Conservation (phyloP, 345 rosid genomes). For the Brassica carinata region DNA sequence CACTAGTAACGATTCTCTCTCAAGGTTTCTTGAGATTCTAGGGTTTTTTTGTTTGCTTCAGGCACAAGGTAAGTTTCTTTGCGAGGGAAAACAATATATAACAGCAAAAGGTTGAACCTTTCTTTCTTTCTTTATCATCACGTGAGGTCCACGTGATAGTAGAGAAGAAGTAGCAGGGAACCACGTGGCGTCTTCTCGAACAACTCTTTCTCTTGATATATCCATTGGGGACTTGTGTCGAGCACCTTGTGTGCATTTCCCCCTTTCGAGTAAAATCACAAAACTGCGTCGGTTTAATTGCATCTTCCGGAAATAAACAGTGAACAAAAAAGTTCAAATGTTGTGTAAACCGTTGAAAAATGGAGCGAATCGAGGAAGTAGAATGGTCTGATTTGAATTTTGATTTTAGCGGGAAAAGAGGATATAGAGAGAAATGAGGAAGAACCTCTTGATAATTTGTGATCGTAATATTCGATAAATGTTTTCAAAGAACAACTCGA, state of each 20-base stretch:
- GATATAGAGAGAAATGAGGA: background rate
- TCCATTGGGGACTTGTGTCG: constrained; percentile 4
- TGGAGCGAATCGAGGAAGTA: background rate
- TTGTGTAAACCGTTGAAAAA: background rate
- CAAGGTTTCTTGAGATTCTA: background rate
- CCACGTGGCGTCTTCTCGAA: background rate
- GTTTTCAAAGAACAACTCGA: no score
- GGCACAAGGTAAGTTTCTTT: background rate
- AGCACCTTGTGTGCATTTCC: constrained; percentile 3
- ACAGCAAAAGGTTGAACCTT: background rate
- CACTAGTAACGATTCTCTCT: background rate
- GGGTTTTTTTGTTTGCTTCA: background rate
- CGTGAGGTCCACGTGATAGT: constrained; percentile 8
- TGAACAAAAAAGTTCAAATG: background rate
- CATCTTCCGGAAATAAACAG: background rate
- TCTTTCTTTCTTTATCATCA: background rate
- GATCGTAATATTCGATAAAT: no score
- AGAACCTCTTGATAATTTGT: background rate
- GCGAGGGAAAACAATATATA: constrained; percentile 3
- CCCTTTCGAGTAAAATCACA: background rate
- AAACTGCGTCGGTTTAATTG: background rate
- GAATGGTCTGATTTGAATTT: background rate
- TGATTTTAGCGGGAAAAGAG: constrained; percentile 21
- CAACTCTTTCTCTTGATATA: background rate
- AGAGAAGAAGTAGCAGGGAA: background rate